Base-by-base conservation (phyloP, 73 alveolate genomes). In the Uronychia binucleata region DNA sequence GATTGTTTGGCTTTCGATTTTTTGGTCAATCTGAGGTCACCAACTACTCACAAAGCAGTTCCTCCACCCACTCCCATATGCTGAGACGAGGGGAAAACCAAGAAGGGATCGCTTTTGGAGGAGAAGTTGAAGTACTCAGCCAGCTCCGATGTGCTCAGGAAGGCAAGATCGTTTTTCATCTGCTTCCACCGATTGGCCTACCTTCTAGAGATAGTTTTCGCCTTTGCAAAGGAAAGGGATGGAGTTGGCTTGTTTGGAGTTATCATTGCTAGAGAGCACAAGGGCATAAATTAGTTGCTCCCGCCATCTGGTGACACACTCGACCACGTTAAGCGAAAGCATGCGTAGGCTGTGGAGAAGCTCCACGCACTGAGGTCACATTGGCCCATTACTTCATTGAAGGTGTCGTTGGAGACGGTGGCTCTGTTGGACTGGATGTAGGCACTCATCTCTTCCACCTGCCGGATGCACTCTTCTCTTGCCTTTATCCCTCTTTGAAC, bases 301-400 rank as follows among this genome's bases (percentile, higher is more conserved):
- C n/a, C 91, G 31, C 94, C 96, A 91, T 59, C 60, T 78, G 31
- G 75, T 75, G 30, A 91, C 79, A 35, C 91, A 80, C 79, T 88
- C 89, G 8, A 91, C 94, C n/a, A 80, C 93, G 76, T 87, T 86
- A 1, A 91, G 58, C 30, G 85, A 58, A 67, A 91, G 79, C 94
- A 91, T 87, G 74, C 96, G 74, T 5, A 86, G 86, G 30, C 93
- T 82, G 76, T 91, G 96, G 5, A 91, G 84, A 13, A 91, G 46
- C 79, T 83, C 92, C 28, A 89, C 60, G 33, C 89, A 76, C 34
- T 91, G 92, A 28, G 75, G 83, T 77, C 77, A 34, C 58, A 85
- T 32, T 14, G 32, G 59, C 58, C n/a, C n/a, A n/a, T n/a, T n/a
- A n/a, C n/a, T n/a, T n/a, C 92, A 29, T 80, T 86, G 75, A 88